A percentile compares a stretch with the other conserved stretches of the same genome.
Evolutionary conservation across 306 rosid genomes (phyloP).

Genomic region (Lathyrus tuberosus): DNA sequence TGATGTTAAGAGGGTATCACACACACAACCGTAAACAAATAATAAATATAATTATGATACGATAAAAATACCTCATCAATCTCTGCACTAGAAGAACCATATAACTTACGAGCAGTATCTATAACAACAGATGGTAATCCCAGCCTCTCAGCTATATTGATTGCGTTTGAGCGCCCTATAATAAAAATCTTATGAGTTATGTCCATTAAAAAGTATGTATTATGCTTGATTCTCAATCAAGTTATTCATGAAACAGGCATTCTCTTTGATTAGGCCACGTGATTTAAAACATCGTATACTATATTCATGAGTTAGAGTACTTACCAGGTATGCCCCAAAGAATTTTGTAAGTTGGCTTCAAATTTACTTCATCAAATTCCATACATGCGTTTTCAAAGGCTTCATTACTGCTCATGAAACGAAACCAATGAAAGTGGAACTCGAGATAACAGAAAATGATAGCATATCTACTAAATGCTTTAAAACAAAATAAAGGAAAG

Average conservation of each 20-base stretch:
- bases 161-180: slow-evolving; percentile 93
- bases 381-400: slow-evolving; percentile 91
- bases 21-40: background rate
- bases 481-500: slow-evolving; percentile 12
- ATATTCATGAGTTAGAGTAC: slow-evolving; percentile 32
- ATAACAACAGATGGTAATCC: slow-evolving; percentile 71
- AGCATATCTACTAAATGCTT: slow-evolving; percentile 8
- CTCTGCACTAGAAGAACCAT: slow-evolving; percentile 93
- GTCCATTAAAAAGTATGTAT: background rate
- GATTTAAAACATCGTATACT: slow-evolving; percentile 1
- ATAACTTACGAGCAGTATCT: slow-evolving; percentile 69
- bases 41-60: slow-evolving; percentile 21
- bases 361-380: slow-evolving; percentile 95
- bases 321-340: slow-evolving; percentile 98
- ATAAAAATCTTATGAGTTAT: slow-evolving; percentile 31
- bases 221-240: background rate
- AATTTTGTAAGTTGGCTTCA: slow-evolving; percentile 91
- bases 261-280: slow-evolving; percentile 9
- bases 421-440: slow-evolving; percentile 37
- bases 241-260: slow-evolving; percentile 22
- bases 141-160: slow-evolving; percentile 88
- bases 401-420: slow-evolving; percentile 67
- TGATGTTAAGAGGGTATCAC: too few species aligned
- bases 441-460: slow-evolving; percentile 26
- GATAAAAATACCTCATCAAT: slow-evolving; percentile 76